phyloP scores from a whole-genome alignment of 2,329 filamentous ascomycete genomes.

The Pseudogymnoascus sp. region DNA sequence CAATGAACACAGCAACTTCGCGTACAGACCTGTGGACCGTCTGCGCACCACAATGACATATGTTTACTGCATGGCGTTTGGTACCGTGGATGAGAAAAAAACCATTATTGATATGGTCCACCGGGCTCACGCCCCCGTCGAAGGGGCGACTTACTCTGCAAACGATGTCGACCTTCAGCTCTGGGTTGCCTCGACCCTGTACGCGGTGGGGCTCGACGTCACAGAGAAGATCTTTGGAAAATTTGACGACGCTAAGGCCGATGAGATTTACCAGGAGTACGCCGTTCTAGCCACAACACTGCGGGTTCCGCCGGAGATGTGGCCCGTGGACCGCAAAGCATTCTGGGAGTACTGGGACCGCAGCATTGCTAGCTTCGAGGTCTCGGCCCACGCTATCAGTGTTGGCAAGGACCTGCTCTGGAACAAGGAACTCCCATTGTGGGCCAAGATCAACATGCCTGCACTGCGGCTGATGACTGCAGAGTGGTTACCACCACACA shows the following conservation, averaged over 20 bases:
- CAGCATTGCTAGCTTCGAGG: conserved; percentile 22
- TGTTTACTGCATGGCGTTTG: conserved; percentile 34
- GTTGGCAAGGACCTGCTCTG: conserved; percentile 24
- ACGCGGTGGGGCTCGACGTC: conserved; percentile 30
- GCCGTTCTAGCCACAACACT: conserved; percentile 27
- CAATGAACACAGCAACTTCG: conserved; percentile 33
- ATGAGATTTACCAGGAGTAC: conserved; percentile 26
- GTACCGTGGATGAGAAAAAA: conserved; percentile 28
- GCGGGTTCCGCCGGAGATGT: conserved; percentile 27
- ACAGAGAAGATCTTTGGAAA: conserved; percentile 32
- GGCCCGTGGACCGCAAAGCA: conserved; percentile 22
- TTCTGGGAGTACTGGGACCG: conserved; percentile 29
- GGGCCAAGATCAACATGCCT: conserved; percentile 20
- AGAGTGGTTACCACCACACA: conserved; percentile 20
- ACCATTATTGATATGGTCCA: conserved; percentile 33
- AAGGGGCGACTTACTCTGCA: conserved; percentile 29
- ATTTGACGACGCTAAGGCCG: conserved; percentile 22
- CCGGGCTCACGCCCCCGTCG: conserved; percentile 28
- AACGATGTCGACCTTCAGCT: conserved; percentile 33
- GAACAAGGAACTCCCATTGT: conserved; percentile 21
- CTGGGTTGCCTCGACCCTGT: conserved; percentile 36
- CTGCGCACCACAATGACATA: conserved; percentile 34
- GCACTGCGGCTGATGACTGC: conserved; percentile 20
- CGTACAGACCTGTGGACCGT: conserved; percentile 30
- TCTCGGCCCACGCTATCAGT: conserved; percentile 26